A percentile compares a stretch with the other conserved stretches of the same genome.
phyloP scores from a whole-genome alignment of 768 basidiomycete genomes.

The Boletus sp. region DNA sequence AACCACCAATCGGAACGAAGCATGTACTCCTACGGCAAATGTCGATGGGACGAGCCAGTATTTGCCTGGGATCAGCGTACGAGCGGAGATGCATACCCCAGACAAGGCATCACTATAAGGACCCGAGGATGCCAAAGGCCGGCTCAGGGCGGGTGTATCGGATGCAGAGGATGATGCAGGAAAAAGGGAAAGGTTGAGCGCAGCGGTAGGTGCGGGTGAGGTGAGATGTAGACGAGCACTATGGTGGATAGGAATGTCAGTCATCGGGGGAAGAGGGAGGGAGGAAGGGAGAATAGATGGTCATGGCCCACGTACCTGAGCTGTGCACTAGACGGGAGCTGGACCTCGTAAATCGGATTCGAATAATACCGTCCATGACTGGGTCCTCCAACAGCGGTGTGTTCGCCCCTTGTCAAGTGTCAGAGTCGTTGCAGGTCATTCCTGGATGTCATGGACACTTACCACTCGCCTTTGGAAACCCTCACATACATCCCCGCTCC shows the following conservation, averaged over 20 bases:
- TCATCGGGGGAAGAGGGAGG: constrained; percentile 28
- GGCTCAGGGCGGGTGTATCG: constrained; percentile 24
- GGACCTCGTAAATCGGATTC: constrained; percentile 70
- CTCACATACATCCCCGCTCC: constrained; percentile 89
- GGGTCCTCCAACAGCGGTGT: constrained; percentile 67
- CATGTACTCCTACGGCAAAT: constrained; percentile 55
- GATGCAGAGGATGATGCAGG: constrained; percentile 23
- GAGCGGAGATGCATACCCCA: constrained; percentile 61
- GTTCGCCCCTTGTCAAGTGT: constrained; percentile 43
- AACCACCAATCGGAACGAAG: constrained; percentile 56
- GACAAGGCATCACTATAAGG: constrained; percentile 72
- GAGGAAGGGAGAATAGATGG: background rate
- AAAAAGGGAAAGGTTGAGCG: constrained; percentile 63
- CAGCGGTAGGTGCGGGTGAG: constrained; percentile 37
- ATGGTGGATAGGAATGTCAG: background rate
- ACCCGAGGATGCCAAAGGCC: constrained; percentile 65
- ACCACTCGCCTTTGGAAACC: constrained; percentile 72
- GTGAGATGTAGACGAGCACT: constrained; percentile 71
- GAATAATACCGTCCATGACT: constrained; percentile 57
- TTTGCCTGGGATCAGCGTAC: constrained; percentile 51
- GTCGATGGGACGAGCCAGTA: constrained; percentile 77
- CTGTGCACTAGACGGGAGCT: constrained; percentile 48
- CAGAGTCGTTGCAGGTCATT: background rate
- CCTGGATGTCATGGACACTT: constrained; percentile 17
- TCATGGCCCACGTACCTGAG: constrained; percentile 46